Evolutionary conservation across 192 early-diverging fungal genomes (phyloP).

Genomic region (Linnemannia zychae): DNA sequence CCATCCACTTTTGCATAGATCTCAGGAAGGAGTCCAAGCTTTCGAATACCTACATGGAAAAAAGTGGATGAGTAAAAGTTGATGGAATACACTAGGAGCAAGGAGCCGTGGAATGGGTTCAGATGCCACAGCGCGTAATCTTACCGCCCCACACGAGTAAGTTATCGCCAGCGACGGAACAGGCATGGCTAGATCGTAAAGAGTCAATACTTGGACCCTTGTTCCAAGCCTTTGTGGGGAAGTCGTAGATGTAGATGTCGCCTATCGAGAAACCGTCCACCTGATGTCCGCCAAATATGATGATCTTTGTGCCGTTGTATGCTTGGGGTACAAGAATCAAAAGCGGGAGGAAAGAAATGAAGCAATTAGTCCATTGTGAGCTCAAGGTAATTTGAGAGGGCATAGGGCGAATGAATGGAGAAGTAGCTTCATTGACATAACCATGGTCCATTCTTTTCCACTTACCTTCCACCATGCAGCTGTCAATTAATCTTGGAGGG

Average conservation of each 20-base stretch:
- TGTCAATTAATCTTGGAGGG: too few relatives aligned
- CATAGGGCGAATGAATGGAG: too few relatives aligned
- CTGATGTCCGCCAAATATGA: not conserved
- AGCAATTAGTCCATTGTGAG: too few relatives aligned
- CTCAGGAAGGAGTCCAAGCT: not conserved
- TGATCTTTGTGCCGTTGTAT: conserved; percentile 4
- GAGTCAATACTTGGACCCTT: not conserved
- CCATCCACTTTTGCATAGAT: not conserved
- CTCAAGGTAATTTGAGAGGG: too few relatives aligned
- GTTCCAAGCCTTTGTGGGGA: not conserved
- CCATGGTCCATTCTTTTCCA: too few relatives aligned
- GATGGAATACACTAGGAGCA: not conserved
- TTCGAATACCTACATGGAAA: not conserved
- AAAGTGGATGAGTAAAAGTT: not conserved
- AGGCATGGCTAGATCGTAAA: not conserved
- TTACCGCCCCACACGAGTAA: not conserved
- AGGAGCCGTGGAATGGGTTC: not conserved
- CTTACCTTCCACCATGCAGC: too few relatives aligned
- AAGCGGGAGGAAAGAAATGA: not conserved
- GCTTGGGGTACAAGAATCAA: not conserved
- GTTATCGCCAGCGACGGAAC: not conserved
- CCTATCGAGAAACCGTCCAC: not conserved
- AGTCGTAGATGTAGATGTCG: not conserved
- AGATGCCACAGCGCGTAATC: not conserved
- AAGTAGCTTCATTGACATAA: too few relatives aligned